Evolutionary conservation across 306 rosid species (phyloP), one percentile per base, ranked within the genome.

Genomic region (Argentina anserina): DNA sequence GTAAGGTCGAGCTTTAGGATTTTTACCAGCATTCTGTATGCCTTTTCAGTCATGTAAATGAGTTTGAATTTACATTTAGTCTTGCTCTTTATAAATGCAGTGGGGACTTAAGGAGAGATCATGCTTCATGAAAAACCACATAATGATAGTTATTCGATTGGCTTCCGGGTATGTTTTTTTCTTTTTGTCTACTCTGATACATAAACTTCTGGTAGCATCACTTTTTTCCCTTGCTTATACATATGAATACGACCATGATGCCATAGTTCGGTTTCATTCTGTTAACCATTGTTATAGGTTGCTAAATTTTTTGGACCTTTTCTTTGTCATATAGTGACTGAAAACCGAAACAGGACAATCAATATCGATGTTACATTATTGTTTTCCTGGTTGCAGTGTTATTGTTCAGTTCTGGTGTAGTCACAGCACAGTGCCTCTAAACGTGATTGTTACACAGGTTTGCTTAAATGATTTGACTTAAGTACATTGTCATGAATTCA

Each of bases 401-500:
- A 46, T 89, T 80, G 92, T 89, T 86, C 98, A 94, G 85, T 91
- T 94, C 81, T 94, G 97, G 96, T 91, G 97, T 78, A 94, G 98
- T 90, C 88, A 91, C 80, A 81, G 90, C 91, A 89, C 98, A 5
- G 96, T 86, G 71, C 97, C 98, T 67, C 85, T 94, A n/a, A 94
- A 94, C 76, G 75, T 89, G 17, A 91, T 94, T 83, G 91, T 94
- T 71, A 88, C 95, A 1, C 96, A 86, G 97, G 98, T 91, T 83
- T 46, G 81, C 67, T 72, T 76, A 41, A 45, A 25, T 68, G 28
- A 20, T 52, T 40, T 58, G n/a, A 5, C n/a, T 52, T 20, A 21
- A 21, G 40, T 50, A 9, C 49, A 52, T 39, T 41, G 33, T 2
- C 17, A 20, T n/a, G n/a, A 50, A 50, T 28, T n/a, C 55, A 20